Base-by-base conservation (phyloP, 805 yeast genomes). In the Zygosaccharomyces lentus region DNA sequence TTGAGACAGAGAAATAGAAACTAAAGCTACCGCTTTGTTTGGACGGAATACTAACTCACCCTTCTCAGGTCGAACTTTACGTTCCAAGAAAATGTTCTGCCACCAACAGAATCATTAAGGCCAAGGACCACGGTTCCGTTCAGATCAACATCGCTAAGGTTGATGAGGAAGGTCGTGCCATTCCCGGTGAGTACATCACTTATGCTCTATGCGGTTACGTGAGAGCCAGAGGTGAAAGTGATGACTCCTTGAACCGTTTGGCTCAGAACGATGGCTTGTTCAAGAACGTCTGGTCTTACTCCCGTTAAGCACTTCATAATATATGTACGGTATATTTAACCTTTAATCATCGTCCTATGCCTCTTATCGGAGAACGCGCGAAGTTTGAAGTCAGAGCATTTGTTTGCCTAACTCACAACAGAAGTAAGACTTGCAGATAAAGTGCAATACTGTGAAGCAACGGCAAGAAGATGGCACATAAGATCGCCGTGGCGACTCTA, bases 71-170 rank as follows among this genome's bases (percentile, higher is more conserved):
- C 77, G 99, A 93, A 84, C 89, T 93, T 78, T 93, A 93, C 95
- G 95, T 91, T 77, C 99, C 99, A 82, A 88, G 99, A 85, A 93
- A 93, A 82, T 93, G 99, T 84, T 93, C 99, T 78, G 99, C 99
- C 72, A 89, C 99, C 78, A 90, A 89, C 96, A 89, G 97, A 82
- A 89, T 93, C 80, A 90, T 93, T 84, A 89, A 88, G 82, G 90
- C 99, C 70, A 90, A 93, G 83, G 99, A 93, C 80, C 99, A 93
- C 78, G 93, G 97, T 65, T 87, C 98, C 59, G 97, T 93, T 67
- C 99, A 93, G 80, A 86, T 93, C 80, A 91, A 87, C 91, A 82
- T 93, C 67, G 98, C 96, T 70, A 88, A 91, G 77, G 96, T 93
- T 70, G 97, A 93, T 71, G 96, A 81, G 72, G 84, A 86, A 70